Evolutionary conservation across 2,329 filamentous ascomycete species (phyloP).

Genomic region (Paecilomyces formosus): DNA sequence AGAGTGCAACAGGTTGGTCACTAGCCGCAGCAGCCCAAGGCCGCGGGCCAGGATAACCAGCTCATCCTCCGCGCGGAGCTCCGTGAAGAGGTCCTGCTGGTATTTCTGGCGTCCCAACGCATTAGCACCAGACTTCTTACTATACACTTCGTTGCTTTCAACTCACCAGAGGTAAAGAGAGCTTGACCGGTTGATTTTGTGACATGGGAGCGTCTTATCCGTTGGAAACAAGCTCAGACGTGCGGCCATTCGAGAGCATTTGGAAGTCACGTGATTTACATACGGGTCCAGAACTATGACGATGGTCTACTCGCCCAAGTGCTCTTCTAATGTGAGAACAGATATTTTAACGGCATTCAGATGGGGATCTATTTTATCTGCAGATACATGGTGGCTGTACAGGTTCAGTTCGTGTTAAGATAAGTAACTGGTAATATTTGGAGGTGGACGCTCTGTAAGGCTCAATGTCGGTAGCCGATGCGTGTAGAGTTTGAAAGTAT

Average conservation of each 20-base stretch:
- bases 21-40: conserved; percentile 80
- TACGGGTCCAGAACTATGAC: not conserved
- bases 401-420: no score
- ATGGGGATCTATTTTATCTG: no score
- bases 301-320: not conserved
- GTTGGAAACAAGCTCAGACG: not conserved
- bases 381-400: no score
- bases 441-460: no score
- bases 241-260: not conserved
- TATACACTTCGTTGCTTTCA: not conserved
- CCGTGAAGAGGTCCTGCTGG: conserved; percentile 90
- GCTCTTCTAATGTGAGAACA: no score
- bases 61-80: conserved; percentile 84
- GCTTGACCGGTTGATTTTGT: not conserved
- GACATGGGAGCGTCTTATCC: conserved; percentile 5
- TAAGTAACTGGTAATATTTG: no score
- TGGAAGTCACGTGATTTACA: not conserved
- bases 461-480: no score
- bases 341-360: no score
- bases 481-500: no score
- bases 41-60: conserved; percentile 87
- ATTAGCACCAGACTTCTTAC: conserved; percentile 6
- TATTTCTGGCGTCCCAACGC: conserved; percentile 51
- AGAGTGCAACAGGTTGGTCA: conserved; percentile 93
- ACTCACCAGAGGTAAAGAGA: not conserved